A percentile compares a stretch with the other conserved stretches of the same genome.
Evolutionary conservation across 176 grass and related monocot species (phyloP).

Genomic region (Oryza meridionalis): DNA sequence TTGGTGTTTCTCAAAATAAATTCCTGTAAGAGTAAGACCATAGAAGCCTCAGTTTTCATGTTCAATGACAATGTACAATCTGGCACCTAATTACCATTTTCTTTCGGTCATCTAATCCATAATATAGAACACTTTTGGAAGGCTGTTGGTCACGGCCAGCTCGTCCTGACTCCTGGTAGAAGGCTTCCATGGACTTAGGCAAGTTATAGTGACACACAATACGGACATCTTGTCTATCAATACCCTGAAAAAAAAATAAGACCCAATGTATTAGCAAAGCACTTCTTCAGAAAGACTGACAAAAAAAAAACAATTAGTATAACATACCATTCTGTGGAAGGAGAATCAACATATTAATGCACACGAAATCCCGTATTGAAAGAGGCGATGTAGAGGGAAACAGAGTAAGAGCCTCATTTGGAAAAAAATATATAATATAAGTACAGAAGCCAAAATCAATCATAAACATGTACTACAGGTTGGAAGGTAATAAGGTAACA

Average conservation of each 20-base stretch:
- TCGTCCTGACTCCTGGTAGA: conserved; percentile 96
- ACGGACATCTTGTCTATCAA: conserved; percentile 97
- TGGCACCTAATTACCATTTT: conserved; percentile 71
- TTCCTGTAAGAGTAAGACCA: conserved; percentile 62
- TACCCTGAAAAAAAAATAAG: conserved; percentile 64
- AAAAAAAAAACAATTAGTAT: conserved; percentile 15
- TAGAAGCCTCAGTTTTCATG: conserved; percentile 31
- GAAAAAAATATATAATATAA: background rate
- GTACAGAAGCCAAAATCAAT: conserved; percentile 20
- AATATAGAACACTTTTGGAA: conserved; percentile 88
- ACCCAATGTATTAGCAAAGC: conserved; percentile 41
- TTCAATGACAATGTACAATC: conserved; percentile 19
- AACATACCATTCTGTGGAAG: conserved; percentile 73
- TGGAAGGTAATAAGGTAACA: conserved; percentile 28
- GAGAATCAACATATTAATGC: conserved; percentile 39
- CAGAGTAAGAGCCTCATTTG: conserved; percentile 1
- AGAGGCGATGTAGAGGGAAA: conserved; percentile 37
- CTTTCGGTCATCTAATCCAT: conserved; percentile 78
- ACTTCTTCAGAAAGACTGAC: conserved; percentile 19
- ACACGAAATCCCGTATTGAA: background rate
- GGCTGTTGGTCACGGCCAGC: conserved; percentile 81
- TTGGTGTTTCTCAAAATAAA: conserved; percentile 83
- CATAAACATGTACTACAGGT: conserved; percentile 15
- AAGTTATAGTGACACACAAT: conserved; percentile 93
- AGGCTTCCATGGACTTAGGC: conserved; percentile 96